phyloP scores from a whole-genome alignment of 2,329 filamentous ascomycete genomes.

The Emericellopsis atlantica region DNA sequence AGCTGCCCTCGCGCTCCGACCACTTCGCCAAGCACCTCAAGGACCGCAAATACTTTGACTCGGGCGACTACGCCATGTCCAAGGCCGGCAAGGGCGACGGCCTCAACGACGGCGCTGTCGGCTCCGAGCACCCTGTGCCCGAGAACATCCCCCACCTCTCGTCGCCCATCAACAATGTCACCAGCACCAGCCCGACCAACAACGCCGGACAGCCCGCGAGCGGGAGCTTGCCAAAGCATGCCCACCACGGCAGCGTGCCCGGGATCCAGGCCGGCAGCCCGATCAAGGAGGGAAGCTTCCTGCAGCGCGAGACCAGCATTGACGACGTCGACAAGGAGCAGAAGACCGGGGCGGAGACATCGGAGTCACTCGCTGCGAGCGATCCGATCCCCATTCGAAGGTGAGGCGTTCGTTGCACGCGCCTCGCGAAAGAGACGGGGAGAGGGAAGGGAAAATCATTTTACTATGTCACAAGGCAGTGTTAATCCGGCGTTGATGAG shows the following conservation, averaged over 20 bases:
- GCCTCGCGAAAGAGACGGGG: neutral
- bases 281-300: constrained; percentile 79
- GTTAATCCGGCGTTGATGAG: too few relatives aligned
- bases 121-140: constrained; percentile 85
- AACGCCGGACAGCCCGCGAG: constrained; percentile 12
- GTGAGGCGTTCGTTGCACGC: constrained; percentile 15
- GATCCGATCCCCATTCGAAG: constrained; percentile 51
- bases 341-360: too few relatives aligned
- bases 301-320: constrained; percentile 69
- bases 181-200: constrained; percentile 11
- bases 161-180: constrained; percentile 39
- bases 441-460: neutral
- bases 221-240: constrained; percentile 22
- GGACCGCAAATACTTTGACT: constrained; percentile 98
- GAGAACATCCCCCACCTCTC: constrained; percentile 90
- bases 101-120: constrained; percentile 85
- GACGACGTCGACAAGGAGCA: constrained; percentile 31
- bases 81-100: constrained; percentile 95
- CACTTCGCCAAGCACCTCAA: constrained; percentile 97
- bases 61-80: constrained; percentile 88
- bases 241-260: constrained; percentile 25
- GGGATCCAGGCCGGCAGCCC: constrained; percentile 59
- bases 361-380: constrained; percentile 6
- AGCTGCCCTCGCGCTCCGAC: constrained; percentile 92
- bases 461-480: too few relatives aligned